Base-by-base conservation (phyloP, 1,139 yeast species). In the Diutina mesorugosa region DNA sequence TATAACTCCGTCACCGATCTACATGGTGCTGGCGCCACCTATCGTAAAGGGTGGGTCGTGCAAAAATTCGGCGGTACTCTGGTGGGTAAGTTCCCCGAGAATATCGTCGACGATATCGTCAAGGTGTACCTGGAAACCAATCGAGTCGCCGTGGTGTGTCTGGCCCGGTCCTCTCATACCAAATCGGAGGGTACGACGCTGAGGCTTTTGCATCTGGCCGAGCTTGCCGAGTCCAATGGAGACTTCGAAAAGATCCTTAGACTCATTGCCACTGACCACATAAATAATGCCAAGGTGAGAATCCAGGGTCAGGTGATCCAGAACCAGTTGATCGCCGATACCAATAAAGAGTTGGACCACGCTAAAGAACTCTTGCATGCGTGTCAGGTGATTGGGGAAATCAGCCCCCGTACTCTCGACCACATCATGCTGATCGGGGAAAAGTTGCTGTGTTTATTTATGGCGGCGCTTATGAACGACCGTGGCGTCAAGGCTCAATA, bases 31-130 rank as follows among this genome's bases (percentile, higher is more conserved):
- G 67, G 67, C 32, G 60, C 67, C 32, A 62, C 62, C 29, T 57
- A 62, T 35, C 57, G 61, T n/a, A 59, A 60, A 26, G 83, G 83
- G 21, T 91, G 98, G 97, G 73, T 93, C 28, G 87, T 93, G 8
- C 99, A 93, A 69, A 93, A 93, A 70, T 93, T 89, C 65, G 99
- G 99, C 51, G 99, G 99, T 56, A 93, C 99, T n/a, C 85, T 95
- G 53, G 97, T 93, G 47, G 99, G 99, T 38, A 93, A 93, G 68
- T 91, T 91, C 69, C 89, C 97, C 6, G 82, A 78, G 57, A 80
- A 85, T 61, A 93, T 93, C 57, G 91, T 90, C 18, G 87, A 87
- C 61, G 89, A 90, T 62, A 90, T 93, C 56, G 87, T 90, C 57
- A 82, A 83, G 65, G 81, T 76, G 45, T 88, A 84, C 66, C 75